Evolutionary conservation across 192 early-diverging fungal species (phyloP), one percentile per base, ranked within the genome.

Genomic region (Coemansia sp.): DNA sequence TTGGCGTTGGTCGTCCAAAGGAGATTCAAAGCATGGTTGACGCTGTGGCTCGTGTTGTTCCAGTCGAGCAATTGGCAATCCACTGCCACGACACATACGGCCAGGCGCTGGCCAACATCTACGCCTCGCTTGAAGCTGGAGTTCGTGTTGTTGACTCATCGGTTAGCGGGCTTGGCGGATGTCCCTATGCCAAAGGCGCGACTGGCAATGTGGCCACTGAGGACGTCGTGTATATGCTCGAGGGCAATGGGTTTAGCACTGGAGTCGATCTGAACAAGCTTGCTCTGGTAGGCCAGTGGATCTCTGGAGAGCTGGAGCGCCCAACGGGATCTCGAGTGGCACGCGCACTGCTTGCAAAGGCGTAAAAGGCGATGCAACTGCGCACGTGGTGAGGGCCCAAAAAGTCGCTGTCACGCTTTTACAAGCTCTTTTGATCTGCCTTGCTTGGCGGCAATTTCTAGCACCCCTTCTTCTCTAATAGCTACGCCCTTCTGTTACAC

Each of bases 11-110:
- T 26, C 26, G 26, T 26, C 26, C 26, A 26, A 26, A 1, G 26
- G 26, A 26, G 26, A 26, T 26, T 26, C 26, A 26, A 1, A 26
- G 26, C 26, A 26, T 26, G 26, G 26, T 26, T 26, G 26, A 26
- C 26, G 26, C 26, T 26, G 26, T 96, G 6, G 67, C 86, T 3
- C 74, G 86, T 63, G 86, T 86, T 17, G 88, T 97, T 1, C 92
- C 95, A 6, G 70, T 91, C 6, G 86, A 92, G 37, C 84, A 86
- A 42, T 78, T 97, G 46, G 95, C 95, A 14, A 91, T 95, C 3
- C 97, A 99, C 62, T 96, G 95, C 71, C 97, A 99, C 64, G 97
- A 99, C 75, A 99, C 97, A 8, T 99, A 96, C 77, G 97, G 97
- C 6, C 95, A 95, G 78, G 97, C 95, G 0, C 80, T 99, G 46